Base-by-base conservation (phyloP, 179 eudicot genomes). In the Dionaea muscipula region DNA sequence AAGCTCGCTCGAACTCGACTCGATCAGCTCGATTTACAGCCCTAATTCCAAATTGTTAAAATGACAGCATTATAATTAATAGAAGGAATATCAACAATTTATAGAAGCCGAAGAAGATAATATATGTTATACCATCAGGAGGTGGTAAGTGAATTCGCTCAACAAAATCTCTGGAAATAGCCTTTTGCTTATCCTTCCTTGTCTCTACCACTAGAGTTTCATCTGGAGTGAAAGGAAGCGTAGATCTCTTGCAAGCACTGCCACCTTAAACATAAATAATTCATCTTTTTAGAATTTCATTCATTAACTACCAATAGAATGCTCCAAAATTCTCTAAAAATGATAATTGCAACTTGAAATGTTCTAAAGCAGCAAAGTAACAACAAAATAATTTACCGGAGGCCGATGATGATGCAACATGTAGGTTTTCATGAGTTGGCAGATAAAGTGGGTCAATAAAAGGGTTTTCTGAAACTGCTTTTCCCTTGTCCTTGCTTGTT, bases 101-200 rank as follows among this genome's bases (percentile, higher is more conserved):
- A n/a, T n/a, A 27, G 63, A 48, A 47, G 53, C 58, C 41, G 51
- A 9, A 38, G 64, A 36, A 23, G 54, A 24, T 27, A 38, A 28
- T 14, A 40, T 46, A 44, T n/a, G 55, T 35, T 15, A 19, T n/a
- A 8, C 57, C 16, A 26, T 25, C 47, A 7, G 57, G 25, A 47
- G 50, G 22, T 35, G 26, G 36, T 19, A 37, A 19, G 27, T 49
- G 3, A 43, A 57, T 26, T 36, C 26, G 18, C 49, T 61, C 48
- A 14, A 57, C 43, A 18, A 17, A 27, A 65, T 55, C 38, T 50
- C 41, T 61, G 13, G 31, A 55, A 46, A 65, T 35, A 41, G 26
- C 54, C 44, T 55, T 70, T 45, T 67, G 67, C 67, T 60, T 64
- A 40, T 68, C 61, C 52, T 52, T 68, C 53, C 54, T 51, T 26